Conservation (phyloP, 1,139 yeast genomes). For the Saccharomyces hybrid region DNA sequence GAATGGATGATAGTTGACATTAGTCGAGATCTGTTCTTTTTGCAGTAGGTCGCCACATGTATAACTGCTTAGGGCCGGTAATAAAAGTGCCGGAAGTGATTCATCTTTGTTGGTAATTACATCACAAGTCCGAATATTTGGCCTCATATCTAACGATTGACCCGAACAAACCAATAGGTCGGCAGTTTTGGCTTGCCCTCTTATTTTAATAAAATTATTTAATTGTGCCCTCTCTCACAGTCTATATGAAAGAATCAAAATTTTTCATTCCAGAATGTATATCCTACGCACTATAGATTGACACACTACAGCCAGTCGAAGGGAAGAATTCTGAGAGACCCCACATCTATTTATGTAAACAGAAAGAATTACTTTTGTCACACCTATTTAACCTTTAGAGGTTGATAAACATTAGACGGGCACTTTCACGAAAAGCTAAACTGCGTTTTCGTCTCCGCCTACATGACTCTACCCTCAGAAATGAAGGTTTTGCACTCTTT, state of each 20-base stretch:
- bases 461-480: neutral
- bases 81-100: neutral
- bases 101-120: neutral
- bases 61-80: neutral
- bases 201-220: neutral
- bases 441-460: slow-evolving; percentile 1
- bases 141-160: neutral
- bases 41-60: neutral
- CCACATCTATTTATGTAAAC: neutral
- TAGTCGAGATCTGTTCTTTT: neutral
- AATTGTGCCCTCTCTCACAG: neutral
- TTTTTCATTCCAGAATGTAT: neutral
- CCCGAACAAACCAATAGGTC: neutral
- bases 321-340: neutral
- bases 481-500: neutral
- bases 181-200: neutral
- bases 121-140: neutral
- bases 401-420: neutral
- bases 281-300: neutral
- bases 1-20: neutral
- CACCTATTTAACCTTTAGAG: neutral
- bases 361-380: neutral
- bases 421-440: neutral
- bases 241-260: neutral
- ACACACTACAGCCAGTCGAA: slow-evolving; percentile 1